Evolutionary conservation across 1,284 basidiomycete genomes (phyloP).

Genomic region (Chalciporus sp.): DNA sequence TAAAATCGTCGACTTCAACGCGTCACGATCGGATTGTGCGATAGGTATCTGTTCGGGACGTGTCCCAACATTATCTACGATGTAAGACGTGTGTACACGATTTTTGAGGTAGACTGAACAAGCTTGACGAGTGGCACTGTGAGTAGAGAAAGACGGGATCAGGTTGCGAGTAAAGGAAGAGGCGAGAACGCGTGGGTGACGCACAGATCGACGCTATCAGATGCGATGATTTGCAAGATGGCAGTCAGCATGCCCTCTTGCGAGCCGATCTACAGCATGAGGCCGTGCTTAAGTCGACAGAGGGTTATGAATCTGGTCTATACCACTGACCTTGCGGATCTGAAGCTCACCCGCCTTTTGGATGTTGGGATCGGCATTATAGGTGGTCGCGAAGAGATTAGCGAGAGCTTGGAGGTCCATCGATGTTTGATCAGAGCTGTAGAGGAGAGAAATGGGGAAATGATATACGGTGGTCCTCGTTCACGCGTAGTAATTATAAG

Average conservation of each 20-base stretch:
- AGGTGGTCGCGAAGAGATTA: slow-evolving; percentile 76
- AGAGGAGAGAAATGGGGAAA: background rate
- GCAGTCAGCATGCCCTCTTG: slow-evolving; percentile 80
- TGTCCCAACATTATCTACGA: slow-evolving; percentile 45
- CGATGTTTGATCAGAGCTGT: background rate
- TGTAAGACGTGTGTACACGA: slow-evolving; percentile 68
- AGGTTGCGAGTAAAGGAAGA: background rate
- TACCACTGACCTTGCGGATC: slow-evolving; percentile 69
- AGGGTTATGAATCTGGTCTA: background rate
- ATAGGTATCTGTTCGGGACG: slow-evolving; percentile 65
- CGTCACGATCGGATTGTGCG: slow-evolving; percentile 63
- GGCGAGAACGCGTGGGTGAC: slow-evolving; percentile 36
- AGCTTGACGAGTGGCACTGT: slow-evolving; percentile 76
- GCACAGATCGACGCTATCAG: slow-evolving; percentile 75
- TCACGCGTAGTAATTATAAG: background rate
- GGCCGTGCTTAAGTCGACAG: slow-evolving; percentile 8
- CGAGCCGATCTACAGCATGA: slow-evolving; percentile 58
- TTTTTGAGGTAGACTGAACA: slow-evolving; percentile 87
- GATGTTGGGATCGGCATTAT: slow-evolving; percentile 82
- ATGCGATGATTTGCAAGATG: slow-evolving; percentile 79
- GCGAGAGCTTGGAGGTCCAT: slow-evolving; percentile 82
- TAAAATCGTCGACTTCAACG: slow-evolving; percentile 67
- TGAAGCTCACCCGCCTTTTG: slow-evolving; percentile 82
- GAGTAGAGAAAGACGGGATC: slow-evolving; percentile 4
- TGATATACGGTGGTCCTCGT: background rate